Percentiles rank a stretch among this genome's conserved stretches.
phyloP scores from a whole-genome alignment of 225 moss, liverwort and hornwort genomes.

The Bryum argenteum region DNA sequence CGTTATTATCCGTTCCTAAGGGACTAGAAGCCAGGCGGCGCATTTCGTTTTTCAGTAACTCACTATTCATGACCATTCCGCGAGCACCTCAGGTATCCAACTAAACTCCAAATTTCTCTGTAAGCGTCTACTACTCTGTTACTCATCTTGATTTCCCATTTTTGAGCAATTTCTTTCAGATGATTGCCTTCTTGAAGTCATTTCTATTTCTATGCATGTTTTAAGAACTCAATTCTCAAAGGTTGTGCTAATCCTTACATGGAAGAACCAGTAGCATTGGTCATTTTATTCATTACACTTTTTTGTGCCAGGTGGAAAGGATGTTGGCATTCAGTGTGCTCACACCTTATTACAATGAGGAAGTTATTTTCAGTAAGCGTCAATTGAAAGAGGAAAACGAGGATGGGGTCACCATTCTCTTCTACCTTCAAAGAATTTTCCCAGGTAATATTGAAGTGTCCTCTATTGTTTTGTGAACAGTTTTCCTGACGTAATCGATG shows the following conservation, averaged over 20 bases:
- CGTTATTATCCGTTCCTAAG: constrained; percentile 76
- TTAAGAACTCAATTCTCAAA: not conserved
- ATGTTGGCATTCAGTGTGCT: constrained; percentile 97
- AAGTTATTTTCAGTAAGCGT: constrained; percentile 78
- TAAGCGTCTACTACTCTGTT: not conserved
- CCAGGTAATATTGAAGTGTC: constrained; percentile 52
- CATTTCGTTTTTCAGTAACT: constrained; percentile 89
- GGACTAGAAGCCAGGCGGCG: constrained; percentile 80
- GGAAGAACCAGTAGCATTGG: not conserved
- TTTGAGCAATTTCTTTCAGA: constrained; percentile 5
- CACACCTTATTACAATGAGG: constrained; percentile 91
- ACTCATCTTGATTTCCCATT: not conserved
- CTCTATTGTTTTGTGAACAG: not conserved
- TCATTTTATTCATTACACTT: not conserved
- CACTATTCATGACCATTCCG: constrained; percentile 97
- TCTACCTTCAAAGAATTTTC: constrained; percentile 85
- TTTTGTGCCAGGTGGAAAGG: constrained; percentile 71
- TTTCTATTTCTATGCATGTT: constrained; percentile 4
- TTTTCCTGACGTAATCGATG: not conserved
- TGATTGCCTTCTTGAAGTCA: not conserved
- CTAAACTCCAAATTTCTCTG: constrained; percentile 10
- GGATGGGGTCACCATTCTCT: constrained; percentile 82
- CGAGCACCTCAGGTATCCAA: constrained; percentile 81
- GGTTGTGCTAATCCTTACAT: not conserved
- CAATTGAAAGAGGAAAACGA: constrained; percentile 71